phyloP scores from a whole-genome alignment of 768 basidiomycete species.

The Kwoniella shandongensis region DNA sequence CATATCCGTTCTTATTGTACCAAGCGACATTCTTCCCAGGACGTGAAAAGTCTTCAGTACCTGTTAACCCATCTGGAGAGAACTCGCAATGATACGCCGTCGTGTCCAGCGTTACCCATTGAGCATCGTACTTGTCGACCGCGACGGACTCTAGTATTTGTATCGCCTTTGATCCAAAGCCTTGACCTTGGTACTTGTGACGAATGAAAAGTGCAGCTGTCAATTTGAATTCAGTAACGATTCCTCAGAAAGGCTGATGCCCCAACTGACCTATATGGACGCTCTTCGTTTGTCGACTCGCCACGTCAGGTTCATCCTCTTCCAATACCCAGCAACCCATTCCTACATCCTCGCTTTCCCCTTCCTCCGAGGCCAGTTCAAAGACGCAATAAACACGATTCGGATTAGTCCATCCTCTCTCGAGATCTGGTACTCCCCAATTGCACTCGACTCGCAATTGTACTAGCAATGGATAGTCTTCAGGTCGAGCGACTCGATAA shows the following conservation, averaged over 20 bases:
- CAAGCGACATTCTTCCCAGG: conserved; percentile 15
- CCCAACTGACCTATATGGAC: conserved; percentile 30
- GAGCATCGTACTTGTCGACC: conserved; percentile 21
- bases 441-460: conserved; percentile 29
- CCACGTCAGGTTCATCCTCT: conserved; percentile 22
- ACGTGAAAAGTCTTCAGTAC: conserved; percentile 8
- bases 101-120: conserved; percentile 34
- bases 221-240: neutral
- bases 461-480: conserved; percentile 13
- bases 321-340: conserved; percentile 42
- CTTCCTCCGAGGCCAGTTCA: neutral
- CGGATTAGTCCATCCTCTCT: conserved; percentile 10
- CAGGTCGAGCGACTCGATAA: conserved; percentile 16
- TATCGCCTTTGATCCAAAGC: conserved; percentile 24
- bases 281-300: conserved; percentile 10
- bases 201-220: conserved; percentile 40
- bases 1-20: conserved; percentile 29
- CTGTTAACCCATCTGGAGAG: neutral
- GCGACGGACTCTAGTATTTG: conserved; percentile 28
- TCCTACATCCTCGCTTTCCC: conserved; percentile 24
- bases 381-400: conserved; percentile 24
- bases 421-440: conserved; percentile 26
- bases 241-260: neutral
- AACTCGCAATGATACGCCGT: conserved; percentile 17
- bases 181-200: conserved; percentile 17